Percentiles rank a stretch among this genome's conserved stretches.
These are phyloP conservation scores for Solanum chilense DNA, from an alignment of 257 asterid genomes.

Conservation along the genomic window DNA sequence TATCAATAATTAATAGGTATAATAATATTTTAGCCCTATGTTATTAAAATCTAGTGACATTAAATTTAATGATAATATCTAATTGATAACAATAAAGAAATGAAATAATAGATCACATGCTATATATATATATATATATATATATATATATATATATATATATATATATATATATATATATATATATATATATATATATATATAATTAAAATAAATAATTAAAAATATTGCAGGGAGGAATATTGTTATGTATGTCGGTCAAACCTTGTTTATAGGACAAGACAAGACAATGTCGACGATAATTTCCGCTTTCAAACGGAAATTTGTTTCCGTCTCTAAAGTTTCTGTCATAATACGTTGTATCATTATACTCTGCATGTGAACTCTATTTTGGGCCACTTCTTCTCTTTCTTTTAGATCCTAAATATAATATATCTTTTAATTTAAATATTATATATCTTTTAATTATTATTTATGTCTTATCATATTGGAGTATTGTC, in stretches of 20 bases:
- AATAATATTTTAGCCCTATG: not conserved
- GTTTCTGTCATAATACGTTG: not conserved
- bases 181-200: too few species aligned
- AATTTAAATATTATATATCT: too few species aligned
- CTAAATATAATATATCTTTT: too few species aligned
- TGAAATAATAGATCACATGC: not conserved
- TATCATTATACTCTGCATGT: not conserved
- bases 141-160: too few species aligned
- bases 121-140: too few species aligned
- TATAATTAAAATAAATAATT: too few species aligned
- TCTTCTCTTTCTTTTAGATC: not conserved
- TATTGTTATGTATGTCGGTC: not conserved
- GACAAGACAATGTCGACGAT: not conserved
- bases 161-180: not conserved
- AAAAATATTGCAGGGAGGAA: not conserved
- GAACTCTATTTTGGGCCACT: not conserved
- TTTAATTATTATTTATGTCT: too few species aligned
- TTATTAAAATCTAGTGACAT: not conserved
- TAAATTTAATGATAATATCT: not conserved
- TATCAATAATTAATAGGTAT: too few species aligned
- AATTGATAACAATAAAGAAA: too few species aligned
- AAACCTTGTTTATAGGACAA: not conserved
- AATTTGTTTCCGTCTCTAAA: not conserved
- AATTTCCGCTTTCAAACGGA: not conserved
- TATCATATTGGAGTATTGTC: too few species aligned